Conservation (phyloP, 768 basidiomycete genomes). For the Ramaria rubella region DNA sequence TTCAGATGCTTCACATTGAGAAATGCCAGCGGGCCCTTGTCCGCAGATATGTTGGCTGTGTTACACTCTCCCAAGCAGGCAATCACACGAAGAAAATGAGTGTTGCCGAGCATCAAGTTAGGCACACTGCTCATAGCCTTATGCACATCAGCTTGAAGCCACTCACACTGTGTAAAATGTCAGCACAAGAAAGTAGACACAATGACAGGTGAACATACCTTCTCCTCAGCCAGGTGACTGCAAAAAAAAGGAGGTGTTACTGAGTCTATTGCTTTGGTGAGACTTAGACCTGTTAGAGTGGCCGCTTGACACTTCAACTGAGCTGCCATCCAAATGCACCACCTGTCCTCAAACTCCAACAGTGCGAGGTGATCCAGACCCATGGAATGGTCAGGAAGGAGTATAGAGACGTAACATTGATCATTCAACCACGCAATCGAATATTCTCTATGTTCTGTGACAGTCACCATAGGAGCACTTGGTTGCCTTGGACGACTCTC, state of each 20-base stretch:
- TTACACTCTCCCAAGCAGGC: neutral
- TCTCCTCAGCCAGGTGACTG: neutral
- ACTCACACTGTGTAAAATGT: neutral
- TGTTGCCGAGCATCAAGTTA: neutral
- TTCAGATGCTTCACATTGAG: neutral
- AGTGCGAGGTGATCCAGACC: neutral
- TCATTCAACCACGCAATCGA: neutral
- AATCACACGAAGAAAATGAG: neutral
- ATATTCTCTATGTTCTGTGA: neutral
- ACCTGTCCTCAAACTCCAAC: neutral
- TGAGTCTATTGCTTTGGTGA: neutral
- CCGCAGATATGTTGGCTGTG: neutral
- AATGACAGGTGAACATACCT: neutral
- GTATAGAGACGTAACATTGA: neutral
- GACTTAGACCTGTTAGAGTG: too few relatives aligned
- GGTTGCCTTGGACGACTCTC: neutral
- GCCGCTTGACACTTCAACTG: too few relatives aligned
- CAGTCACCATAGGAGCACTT: neutral
- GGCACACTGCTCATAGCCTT: neutral
- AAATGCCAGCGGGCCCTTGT: neutral
- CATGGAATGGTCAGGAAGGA: neutral
- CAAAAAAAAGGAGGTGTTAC: neutral
- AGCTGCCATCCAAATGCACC: neutral
- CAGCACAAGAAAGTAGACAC: neutral
- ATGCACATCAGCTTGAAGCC: neutral